phyloP scores from a whole-genome alignment of 2,329 filamentous ascomycete species.

The Teratosphaeria nubilosa region DNA sequence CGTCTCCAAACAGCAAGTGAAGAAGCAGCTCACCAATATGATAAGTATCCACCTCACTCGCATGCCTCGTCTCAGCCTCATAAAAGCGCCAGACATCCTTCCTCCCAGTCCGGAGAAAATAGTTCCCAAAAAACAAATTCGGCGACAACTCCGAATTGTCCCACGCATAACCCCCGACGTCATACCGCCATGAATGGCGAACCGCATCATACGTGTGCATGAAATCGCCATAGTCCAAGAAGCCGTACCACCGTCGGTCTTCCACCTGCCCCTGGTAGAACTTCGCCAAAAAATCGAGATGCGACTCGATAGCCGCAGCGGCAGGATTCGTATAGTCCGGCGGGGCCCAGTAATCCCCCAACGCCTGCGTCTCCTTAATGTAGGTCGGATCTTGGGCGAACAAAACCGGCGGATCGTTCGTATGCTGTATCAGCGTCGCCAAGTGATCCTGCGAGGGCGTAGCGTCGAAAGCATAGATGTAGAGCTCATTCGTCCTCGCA shows the following conservation, averaged over 20 bases:
- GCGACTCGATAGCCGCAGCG: conserved; percentile 37
- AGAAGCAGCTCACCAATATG: conserved; percentile 33
- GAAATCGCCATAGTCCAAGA: conserved; percentile 53
- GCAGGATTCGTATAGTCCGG: conserved; percentile 23
- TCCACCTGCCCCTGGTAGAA: conserved; percentile 49
- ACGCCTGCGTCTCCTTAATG: conserved; percentile 33
- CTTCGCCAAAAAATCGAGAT: conserved; percentile 47
- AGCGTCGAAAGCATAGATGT: background rate
- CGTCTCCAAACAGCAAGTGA: background rate
- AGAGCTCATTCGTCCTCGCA: conserved; percentile 47
- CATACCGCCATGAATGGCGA: conserved; percentile 52
- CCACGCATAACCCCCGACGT: conserved; percentile 55
- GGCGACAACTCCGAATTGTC: conserved; percentile 55
- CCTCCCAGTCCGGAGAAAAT: conserved; percentile 50
- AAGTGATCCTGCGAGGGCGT: background rate
- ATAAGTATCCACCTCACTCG: conserved; percentile 53
- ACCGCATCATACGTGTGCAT: conserved; percentile 53
- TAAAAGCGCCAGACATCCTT: conserved; percentile 50
- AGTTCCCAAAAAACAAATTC: conserved; percentile 53
- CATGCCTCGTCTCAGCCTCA: conserved; percentile 49
- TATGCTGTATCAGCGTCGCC: background rate
- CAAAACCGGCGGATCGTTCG: background rate
- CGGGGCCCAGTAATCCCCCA: conserved; percentile 47
- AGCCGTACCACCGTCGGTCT: conserved; percentile 53
- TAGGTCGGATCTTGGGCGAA: background rate